A percentile compares a stretch with the other conserved stretches of the same genome.
phyloP scores from a whole-genome alignment of 164 flowering plant species.

The Berberis vulgaris region DNA sequence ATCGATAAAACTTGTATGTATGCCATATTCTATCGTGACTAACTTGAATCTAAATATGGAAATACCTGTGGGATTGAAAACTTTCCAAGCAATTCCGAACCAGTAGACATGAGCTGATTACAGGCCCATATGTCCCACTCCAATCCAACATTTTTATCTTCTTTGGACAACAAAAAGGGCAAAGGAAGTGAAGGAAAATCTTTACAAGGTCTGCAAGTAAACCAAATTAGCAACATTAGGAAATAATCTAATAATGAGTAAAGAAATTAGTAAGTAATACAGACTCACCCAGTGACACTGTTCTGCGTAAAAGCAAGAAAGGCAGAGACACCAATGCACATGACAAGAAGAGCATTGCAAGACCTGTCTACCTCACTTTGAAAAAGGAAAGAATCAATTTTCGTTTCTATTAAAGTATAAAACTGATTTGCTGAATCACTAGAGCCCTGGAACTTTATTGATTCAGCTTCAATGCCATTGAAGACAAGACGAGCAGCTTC shows the following conservation, averaged over 20 bases:
- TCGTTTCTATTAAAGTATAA: slow-evolving; percentile 32
- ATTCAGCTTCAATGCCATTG: slow-evolving; percentile 7
- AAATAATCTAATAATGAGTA: neutral
- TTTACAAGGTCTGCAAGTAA: slow-evolving; percentile 38
- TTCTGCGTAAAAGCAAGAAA: slow-evolving; percentile 61
- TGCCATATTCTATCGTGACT: too few species aligned
- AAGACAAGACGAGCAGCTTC: slow-evolving; percentile 29
- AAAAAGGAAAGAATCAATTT: slow-evolving; percentile 34
- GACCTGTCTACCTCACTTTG: slow-evolving; percentile 9
- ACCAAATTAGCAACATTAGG: neutral
- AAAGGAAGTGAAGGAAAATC: slow-evolving; percentile 41
- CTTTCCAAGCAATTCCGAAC: slow-evolving; percentile 71
- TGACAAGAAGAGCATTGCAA: slow-evolving; percentile 35
- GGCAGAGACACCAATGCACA: slow-evolving; percentile 60
- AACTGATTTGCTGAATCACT: slow-evolving; percentile 34
- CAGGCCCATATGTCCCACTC: slow-evolving; percentile 85
- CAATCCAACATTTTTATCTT: slow-evolving; percentile 9
- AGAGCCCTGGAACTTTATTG: slow-evolving; percentile 20
- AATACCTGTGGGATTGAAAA: slow-evolving; percentile 61
- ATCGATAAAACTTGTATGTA: too few species aligned
- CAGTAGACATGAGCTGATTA: slow-evolving; percentile 58
- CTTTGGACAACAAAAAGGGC: slow-evolving; percentile 11
- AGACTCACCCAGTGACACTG: slow-evolving; percentile 68
- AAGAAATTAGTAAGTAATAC: neutral
- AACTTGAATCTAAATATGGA: neutral